Base-by-base conservation (phyloP, 163 green algal genomes). In the Chlorella variabilis region DNA sequence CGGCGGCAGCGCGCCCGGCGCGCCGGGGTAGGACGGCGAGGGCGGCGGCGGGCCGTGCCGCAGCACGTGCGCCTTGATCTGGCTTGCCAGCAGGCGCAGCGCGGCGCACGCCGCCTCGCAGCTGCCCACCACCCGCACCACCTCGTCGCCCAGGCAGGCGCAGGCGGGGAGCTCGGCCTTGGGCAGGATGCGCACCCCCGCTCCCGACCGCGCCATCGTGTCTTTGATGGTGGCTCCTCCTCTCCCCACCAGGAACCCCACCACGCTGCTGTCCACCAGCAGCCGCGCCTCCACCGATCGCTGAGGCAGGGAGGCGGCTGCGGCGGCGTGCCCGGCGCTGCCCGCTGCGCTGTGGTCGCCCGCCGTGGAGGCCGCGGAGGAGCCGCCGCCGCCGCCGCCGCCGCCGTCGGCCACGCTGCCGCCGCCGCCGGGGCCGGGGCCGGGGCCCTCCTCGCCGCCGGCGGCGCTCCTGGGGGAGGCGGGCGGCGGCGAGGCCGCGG, bases 161-260 rank as follows among this genome's bases (percentile, higher is more conserved):
- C 59, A 78, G 59, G 79, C 9, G 4, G 79, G 79, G 21, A 80
- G 70, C 29, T 84, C 79, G 4, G 56, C 18, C 51, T 73, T 71
- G 31, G 79, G 59, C 31, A 84, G 71, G 20, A 85, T 61, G 4
- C 73, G 71, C 36, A 89, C 61, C 2, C 29, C 29, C 13, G 83
- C 85, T 8, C 85, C 77, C 17, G 27, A 36, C 36, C 48, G 21
- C 4, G 45, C 70, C 36, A 39, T 78, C 17, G 83, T 88, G 15
- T 86, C 83, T 25, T 61, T 59, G 73, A 88, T 71, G 34, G 66
- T 87, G 27, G 31, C 34, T 31, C 85, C 85, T 20, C 70, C 66
- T 11, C 77, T 39, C 27, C 85, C 83, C 39, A 89, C 48, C n/a
- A 89, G 62, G 48, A 61, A 78, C 6, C 85, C 85, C 5, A 82